A percentile compares a stretch with the other conserved stretches of the same genome.
These are phyloP conservation scores for Vachellia collinsii DNA, from an alignment of 306 rosid genomes.

Conservation along the genomic window DNA sequence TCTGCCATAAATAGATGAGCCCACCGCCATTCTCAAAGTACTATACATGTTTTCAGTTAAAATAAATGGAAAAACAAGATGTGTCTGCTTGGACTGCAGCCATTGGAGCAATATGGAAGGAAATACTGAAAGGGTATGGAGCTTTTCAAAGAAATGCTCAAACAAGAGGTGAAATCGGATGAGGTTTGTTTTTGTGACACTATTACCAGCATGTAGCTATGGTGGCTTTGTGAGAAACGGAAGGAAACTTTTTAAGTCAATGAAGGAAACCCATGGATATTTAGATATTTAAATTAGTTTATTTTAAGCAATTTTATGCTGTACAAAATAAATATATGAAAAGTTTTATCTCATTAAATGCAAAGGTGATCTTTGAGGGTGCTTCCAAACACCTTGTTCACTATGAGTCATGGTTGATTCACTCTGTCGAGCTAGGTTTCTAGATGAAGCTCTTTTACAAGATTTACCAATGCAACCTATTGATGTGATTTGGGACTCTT, in stretches of 20 bases:
- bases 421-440: slow-evolving; percentile 67
- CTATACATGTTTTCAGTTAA: slow-evolving; percentile 49
- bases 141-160: slow-evolving; percentile 64
- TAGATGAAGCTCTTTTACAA: slow-evolving; percentile 67
- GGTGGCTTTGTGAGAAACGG: slow-evolving; percentile 70
- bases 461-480: slow-evolving; percentile 78
- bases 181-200: slow-evolving; percentile 55
- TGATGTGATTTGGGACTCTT: slow-evolving; percentile 78
- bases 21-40: slow-evolving; percentile 48
- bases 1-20: no score
- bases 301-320: no score
- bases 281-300: neutral
- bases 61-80: slow-evolving; percentile 53
- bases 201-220: slow-evolving; percentile 75
- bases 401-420: slow-evolving; percentile 83
- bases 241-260: slow-evolving; percentile 53
- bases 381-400: slow-evolving; percentile 60
- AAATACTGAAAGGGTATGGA: slow-evolving; percentile 54
- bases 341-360: no score
- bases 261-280: slow-evolving; percentile 52
- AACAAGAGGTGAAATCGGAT: slow-evolving; percentile 56
- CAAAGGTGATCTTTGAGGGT: no score
- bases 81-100: slow-evolving; percentile 86
- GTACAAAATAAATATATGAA: no score
- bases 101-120: slow-evolving; percentile 76